Evolutionary conservation across 2,329 filamentous ascomycete species (phyloP), one percentile per base, ranked within the genome.

Genomic region (Penicillium freii): DNA sequence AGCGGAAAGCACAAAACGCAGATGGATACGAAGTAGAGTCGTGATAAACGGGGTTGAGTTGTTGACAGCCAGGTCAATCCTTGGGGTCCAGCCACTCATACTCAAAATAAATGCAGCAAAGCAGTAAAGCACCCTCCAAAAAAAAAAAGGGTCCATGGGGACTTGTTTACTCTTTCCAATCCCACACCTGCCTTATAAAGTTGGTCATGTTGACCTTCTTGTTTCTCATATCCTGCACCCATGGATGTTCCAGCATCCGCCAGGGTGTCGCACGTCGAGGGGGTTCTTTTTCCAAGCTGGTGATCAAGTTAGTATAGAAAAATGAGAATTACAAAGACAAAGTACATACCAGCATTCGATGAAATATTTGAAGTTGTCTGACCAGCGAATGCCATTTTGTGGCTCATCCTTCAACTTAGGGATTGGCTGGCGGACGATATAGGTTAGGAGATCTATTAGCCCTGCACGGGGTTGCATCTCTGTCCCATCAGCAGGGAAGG

Each of bases 201-300:
- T 92, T 90, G 64, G 86, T 86, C 92, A 99, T 97, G 77, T 97
- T 97, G 73, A 99, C 94, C 66, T 94, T 91, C 81, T 97, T 97
- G 54, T 86, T 83, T 69, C 88, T 89, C 91, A 97, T 97, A 70
- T 99, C 94, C 42, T 91, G 81, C 88, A 99, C 96, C 94, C 94
- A 99, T 2, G 94, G 94, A 77, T 99, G 94, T 72, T 99, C 94
- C 62, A 96, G 85, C 92, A 99, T 99, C 69, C 93, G 90, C 94
- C 94, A 99, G 13, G 94, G 94, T 58, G 90, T 96, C 31, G 93
- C 94, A 72, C 94, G 84, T 69, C 92, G 86, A 57, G 83, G 84
- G 21, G 91, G 87, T 67, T 97, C 91, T 78, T 99, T 99, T 76
- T 99, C 94, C 57, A 99, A 84, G 78, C 94, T 97, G 62, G 44